phyloP scores from a whole-genome alignment of 1,284 basidiomycete genomes.

The Coriolopsis trogii region DNA sequence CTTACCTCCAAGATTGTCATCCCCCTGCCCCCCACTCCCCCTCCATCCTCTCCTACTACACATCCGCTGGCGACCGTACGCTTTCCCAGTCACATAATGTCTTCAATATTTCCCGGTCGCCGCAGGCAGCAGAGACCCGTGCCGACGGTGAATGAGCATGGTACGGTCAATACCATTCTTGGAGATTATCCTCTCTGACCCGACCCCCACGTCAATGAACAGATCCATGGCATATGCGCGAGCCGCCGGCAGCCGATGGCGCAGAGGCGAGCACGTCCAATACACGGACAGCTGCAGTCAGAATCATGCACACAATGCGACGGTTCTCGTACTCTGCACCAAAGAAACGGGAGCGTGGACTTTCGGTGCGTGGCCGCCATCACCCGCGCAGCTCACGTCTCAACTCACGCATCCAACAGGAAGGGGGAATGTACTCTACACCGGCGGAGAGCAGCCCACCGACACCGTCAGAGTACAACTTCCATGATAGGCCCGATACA shows the following conservation, averaged over 20 bases:
- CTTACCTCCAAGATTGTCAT: constrained; percentile 4
- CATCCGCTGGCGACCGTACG: neutral
- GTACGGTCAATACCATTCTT: neutral
- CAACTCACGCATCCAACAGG: constrained; percentile 5
- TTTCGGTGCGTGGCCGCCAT: constrained; percentile 30
- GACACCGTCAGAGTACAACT: constrained; percentile 42
- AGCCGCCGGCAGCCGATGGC: neutral
- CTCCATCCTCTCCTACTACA: neutral
- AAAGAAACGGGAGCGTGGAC: constrained; percentile 33
- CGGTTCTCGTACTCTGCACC: constrained; percentile 40
- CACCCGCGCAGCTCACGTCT: neutral
- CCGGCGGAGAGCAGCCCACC: constrained; percentile 45
- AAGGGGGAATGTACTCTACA: constrained; percentile 53
- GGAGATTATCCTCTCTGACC: neutral
- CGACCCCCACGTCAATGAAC: neutral
- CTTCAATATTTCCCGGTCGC: constrained; percentile 9
- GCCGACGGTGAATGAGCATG: constrained; percentile 11
- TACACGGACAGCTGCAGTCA: constrained; percentile 37
- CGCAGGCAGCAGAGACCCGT: constrained; percentile 16
- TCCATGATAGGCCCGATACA: constrained; percentile 41
- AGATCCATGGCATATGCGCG: constrained; percentile 16
- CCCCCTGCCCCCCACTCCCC: neutral
- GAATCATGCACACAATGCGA: constrained; percentile 48
- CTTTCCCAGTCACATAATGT: neutral
- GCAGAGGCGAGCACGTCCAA: constrained; percentile 22